Percentiles rank a stretch among this genome's conserved stretches.
Evolutionary conservation across 306 rosid species (phyloP).

Genomic region (Rosa rugosa): DNA sequence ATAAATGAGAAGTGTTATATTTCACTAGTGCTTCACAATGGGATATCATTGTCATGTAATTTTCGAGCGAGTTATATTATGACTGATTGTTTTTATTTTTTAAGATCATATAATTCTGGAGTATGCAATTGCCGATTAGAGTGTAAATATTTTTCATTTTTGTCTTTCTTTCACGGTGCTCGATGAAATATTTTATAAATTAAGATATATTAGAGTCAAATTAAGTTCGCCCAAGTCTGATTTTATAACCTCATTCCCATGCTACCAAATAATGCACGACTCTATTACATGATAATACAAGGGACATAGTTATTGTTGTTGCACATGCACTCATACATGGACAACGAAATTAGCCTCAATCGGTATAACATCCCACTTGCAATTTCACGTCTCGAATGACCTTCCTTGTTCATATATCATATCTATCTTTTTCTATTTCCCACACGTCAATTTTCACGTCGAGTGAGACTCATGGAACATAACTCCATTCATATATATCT

Average conservation of each 20-base stretch:
- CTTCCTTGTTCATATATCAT: neutral
- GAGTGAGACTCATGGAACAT: neutral
- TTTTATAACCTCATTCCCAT: neutral
- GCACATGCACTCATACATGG: slow-evolving; percentile 8
- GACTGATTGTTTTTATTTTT: no score
- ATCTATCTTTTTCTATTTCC: neutral
- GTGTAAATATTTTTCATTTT: no score
- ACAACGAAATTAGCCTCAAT: neutral
- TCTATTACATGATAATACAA: neutral
- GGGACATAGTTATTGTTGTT: neutral
- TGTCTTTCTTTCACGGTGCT: no score
- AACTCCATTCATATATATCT: neutral
- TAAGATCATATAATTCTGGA: no score
- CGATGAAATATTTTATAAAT: neutral
- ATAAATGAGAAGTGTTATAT: no score
- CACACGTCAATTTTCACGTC: neutral
- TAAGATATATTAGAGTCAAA: neutral
- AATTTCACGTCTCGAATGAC: neutral
- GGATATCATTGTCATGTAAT: no score
- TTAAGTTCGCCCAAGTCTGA: neutral
- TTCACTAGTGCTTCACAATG: no score
- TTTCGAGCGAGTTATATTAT: no score
- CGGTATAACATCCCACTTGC: slow-evolving; percentile 5
- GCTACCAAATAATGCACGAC: neutral
- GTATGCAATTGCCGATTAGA: no score